Evolutionary conservation across 768 basidiomycete species (phyloP).

Genomic region (Daedaleopsis nitida): DNA sequence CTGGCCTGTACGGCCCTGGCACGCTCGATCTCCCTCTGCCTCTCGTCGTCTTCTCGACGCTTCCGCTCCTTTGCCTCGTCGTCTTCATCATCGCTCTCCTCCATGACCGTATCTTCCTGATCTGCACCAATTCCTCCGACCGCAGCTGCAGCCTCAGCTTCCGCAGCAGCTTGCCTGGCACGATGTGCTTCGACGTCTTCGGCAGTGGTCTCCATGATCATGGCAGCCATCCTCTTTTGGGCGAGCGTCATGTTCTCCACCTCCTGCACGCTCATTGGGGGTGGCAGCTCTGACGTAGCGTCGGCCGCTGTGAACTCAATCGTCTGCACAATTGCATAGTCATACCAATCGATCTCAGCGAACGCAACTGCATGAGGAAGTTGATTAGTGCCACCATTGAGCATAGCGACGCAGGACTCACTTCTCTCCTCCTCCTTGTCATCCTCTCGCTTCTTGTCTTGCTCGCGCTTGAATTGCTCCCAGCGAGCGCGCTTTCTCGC

Average conservation of each 20-base stretch:
- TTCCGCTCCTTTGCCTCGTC: conserved; percentile 58
- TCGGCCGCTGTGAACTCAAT: conserved; percentile 97
- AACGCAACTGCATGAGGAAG: conserved; percentile 66
- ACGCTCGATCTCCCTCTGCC: conserved; percentile 68
- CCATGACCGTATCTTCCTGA: conserved; percentile 72
- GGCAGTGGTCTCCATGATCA: conserved; percentile 95
- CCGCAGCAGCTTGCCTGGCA: conserved; percentile 81
- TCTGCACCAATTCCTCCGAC: conserved; percentile 64
- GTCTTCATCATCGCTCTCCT: conserved; percentile 83
- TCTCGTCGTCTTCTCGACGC: conserved; percentile 73
- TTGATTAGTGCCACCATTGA: not conserved
- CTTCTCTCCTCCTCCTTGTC: conserved; percentile 91
- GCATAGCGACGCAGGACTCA: conserved; percentile 39
- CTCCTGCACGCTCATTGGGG: conserved; percentile 95
- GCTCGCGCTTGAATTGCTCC: conserved; percentile 82
- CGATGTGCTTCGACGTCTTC: conserved; percentile 85
- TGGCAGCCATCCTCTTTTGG: conserved; percentile 97
- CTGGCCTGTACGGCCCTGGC: conserved; percentile 82
- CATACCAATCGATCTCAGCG: conserved; percentile 99
- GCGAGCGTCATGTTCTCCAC: conserved; percentile 96
- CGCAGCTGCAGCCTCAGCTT: conserved; percentile 82
- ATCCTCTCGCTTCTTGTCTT: conserved; percentile 83
- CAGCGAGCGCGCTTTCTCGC: conserved; percentile 83
- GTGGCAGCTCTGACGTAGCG: conserved; percentile 86
- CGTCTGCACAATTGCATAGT: conserved; percentile 97